Percentiles rank a stretch among this genome's conserved stretches.
phyloP scores from a whole-genome alignment of 441 rosid genomes.

The Flueggea neowawraea region DNA sequence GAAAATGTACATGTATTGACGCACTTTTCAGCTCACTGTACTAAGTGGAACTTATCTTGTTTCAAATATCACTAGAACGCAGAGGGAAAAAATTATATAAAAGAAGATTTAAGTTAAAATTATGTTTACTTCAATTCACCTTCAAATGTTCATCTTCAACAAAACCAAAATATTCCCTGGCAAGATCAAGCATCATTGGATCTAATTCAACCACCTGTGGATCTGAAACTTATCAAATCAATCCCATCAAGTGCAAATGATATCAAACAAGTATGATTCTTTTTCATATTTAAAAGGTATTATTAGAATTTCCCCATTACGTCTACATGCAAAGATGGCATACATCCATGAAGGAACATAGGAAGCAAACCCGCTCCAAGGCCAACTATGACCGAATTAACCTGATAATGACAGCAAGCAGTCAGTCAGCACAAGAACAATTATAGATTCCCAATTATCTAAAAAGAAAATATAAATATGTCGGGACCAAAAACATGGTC shows the following conservation, averaged over 20 bases:
- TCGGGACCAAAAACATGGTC: not conserved
- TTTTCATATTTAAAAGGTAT: not conserved
- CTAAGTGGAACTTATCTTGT: no score
- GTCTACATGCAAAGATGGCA: conserved; percentile 64
- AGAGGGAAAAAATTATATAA: no score
- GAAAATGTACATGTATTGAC: not conserved
- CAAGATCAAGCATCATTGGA: conserved; percentile 51
- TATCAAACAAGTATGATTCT: conserved; percentile 7
- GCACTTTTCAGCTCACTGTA: no score
- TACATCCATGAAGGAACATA: conserved; percentile 79
- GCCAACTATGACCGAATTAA: conserved; percentile 76
- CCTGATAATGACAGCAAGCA: conserved; percentile 28
- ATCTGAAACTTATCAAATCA: conserved; percentile 17
- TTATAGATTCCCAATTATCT: not conserved
- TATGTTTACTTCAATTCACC: conserved; percentile 26
- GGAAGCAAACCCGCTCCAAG: conserved; percentile 98
- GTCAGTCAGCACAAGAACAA: no score
- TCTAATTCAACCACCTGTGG: conserved; percentile 91
- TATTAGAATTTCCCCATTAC: conserved; percentile 27
- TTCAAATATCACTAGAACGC: no score
- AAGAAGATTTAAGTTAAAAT: no score
- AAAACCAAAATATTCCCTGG: conserved; percentile 74
- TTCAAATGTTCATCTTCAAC: conserved; percentile 51
- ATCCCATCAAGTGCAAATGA: conserved; percentile 4
- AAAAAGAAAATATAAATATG: not conserved